Evolutionary conservation across 768 basidiomycete genomes (phyloP), one percentile per base, ranked within the genome.

Genomic region (Pisolithus microcarpus): DNA sequence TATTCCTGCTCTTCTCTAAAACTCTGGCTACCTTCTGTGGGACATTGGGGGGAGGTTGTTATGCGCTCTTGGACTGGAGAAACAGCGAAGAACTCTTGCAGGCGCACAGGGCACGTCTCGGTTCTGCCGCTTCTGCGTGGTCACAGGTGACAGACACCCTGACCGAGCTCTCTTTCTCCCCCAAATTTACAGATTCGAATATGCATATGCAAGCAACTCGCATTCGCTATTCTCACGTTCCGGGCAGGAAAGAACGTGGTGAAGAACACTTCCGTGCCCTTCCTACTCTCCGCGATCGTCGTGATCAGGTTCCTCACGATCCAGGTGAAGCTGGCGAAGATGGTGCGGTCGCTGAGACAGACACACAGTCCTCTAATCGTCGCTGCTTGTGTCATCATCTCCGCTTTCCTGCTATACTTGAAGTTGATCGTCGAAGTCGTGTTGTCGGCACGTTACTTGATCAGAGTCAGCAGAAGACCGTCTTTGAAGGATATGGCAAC

Each of bases 251-350:
- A 52, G 48, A 56, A 61, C 45, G 61, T 65, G 56, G 47, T 64
- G 48, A 66, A 58, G 51, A 64, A 60, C 49, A 65, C 64, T 48
- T 54, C 65, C 36, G 49, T 64, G 39, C 55, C 60, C 36, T 62
- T 64, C 46, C 52, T 65, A 56, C 60, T 65, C 54, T 64, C 66
- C 34, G 49, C 64, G 46, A 62, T 65, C 60, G 53, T 65, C 53
- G 54, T 58, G 54, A 50, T 65, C 60, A 66, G 66, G 51, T 10
- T 66, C 38, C 52, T 66, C 18, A 52, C 60, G 46, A 50, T 65
- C 48, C 63, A 65, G 6, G 55, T 65, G 52, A 65, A 61, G 36
- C 64, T 65, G 28, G 55, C 65, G 54, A 65, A 60, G 23, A 57
- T 61, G 1, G 58, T 54, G 15, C 63, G 64, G 9, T 53, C 64